Conservation (phyloP, 2,329 filamentous ascomycete genomes). For the Grosmannia serpens region DNA sequence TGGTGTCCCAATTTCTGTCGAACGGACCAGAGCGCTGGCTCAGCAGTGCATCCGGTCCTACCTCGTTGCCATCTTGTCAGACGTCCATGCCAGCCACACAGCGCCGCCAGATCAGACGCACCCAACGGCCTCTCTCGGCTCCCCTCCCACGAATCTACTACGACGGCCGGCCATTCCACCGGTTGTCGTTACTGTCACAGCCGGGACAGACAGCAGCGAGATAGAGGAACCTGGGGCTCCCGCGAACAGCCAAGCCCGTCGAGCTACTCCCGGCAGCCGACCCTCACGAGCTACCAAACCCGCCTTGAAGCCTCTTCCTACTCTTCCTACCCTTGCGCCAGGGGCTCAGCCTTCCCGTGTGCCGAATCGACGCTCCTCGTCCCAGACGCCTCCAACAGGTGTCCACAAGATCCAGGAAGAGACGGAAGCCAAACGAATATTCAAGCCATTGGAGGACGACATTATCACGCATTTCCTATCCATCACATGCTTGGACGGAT, state of each 20-base stretch:
- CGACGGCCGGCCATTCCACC: neutral
- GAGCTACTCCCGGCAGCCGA: neutral
- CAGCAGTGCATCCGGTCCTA: constrained; percentile 27
- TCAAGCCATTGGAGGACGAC: constrained; percentile 69
- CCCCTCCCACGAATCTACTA: neutral
- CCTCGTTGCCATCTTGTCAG: constrained; percentile 14
- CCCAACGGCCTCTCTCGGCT: neutral
- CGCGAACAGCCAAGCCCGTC: neutral
- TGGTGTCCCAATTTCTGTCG: constrained; percentile 37
- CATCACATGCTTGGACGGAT: constrained; percentile 62
- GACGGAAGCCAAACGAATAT: constrained; percentile 46
- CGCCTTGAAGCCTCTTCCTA: neutral
- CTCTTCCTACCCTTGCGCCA: neutral
- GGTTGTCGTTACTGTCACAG: neutral
- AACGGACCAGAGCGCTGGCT: constrained; percentile 43
- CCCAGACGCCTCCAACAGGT: neutral
- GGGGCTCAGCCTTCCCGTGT: neutral
- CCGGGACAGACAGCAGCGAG: neutral
- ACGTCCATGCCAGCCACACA: neutral
- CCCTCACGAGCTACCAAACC: neutral
- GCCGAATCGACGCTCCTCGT: constrained; percentile 10
- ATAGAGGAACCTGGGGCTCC: neutral
- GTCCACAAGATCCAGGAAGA: neutral
- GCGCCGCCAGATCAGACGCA: neutral
- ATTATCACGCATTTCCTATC: constrained; percentile 57